Base-by-base conservation (phyloP, 1,284 basidiomycete genomes). In the Heimioporus retisporus region DNA sequence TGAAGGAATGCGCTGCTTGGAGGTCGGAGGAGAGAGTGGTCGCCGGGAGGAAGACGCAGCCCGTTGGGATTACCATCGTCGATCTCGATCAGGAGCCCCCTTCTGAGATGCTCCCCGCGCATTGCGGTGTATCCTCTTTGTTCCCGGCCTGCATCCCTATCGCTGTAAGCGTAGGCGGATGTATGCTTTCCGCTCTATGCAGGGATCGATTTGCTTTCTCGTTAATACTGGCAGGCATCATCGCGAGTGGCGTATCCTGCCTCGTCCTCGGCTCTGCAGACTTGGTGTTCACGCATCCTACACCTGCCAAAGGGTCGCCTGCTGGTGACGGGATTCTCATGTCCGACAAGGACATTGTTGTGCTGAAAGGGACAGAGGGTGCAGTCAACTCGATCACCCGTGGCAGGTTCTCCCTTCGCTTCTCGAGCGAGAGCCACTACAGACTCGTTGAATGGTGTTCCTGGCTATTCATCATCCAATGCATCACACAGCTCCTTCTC, bases 141-240 rank as follows among this genome's bases (percentile, higher is more conserved):
- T 6, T 62, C 55, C n/a, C n/a, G n/a, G 48, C 65, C 11, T 69
- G 73, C 16, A 50, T 59, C 56, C 40, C 73, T 42, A 70, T 74
- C 3, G 21, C 60, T 0, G 23, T 63, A 40, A 79, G 78, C 50
- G 3, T 73, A 10, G 70, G 63, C n/a, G 63, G 72, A 0, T 71
- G 69, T 54, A 62, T 59, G 2, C 19, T 64, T n/a, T 73, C 71
- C 25, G 70, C 65, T 7, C 2, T 72, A 13, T 67, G 43, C 31
- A 31, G n/a, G 15, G 78, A 79, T 25, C 77, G 74, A 73, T 76
- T 67, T 55, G 72, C 74, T 31, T 74, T 69, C 19, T 60, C 62
- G 14, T 68, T 78, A 71, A 78, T 80, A 56, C 63, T 79, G 8
- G 46, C 73, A 3, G 79, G 77, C 1, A 75, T 80, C 18, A 1